Percentiles rank a stretch among this genome's conserved stretches.
These are phyloP conservation scores for Pichia californica DNA, from an alignment of 805 yeast species.

Conservation along the genomic window DNA sequence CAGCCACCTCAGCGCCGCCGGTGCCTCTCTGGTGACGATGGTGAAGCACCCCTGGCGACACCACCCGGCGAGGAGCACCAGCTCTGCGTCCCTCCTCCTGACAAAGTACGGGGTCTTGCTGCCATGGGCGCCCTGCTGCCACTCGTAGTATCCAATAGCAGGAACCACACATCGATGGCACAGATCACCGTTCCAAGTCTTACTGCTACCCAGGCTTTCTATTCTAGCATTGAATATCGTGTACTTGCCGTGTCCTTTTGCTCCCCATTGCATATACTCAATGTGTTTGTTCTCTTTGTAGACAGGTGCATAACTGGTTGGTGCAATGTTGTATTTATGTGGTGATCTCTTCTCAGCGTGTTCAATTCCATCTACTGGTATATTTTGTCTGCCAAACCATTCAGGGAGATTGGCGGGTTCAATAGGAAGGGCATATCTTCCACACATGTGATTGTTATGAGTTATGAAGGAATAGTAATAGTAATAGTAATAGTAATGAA, in stretches of 20 bases:
- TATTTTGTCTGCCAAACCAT: constrained; percentile 28
- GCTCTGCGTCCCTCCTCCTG: constrained; percentile 40
- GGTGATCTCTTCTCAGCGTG: constrained; percentile 19
- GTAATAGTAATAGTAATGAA: too few species aligned
- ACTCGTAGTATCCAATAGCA: constrained; percentile 80
- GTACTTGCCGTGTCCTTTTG: constrained; percentile 37
- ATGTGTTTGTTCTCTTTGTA: constrained; percentile 19
- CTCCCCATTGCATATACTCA: constrained; percentile 71
- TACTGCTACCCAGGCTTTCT: constrained; percentile 49
- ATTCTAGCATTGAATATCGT: constrained; percentile 68
- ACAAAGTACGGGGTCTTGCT: constrained; percentile 61
- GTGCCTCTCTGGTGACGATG: constrained; percentile 69
- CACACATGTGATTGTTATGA: too few species aligned
- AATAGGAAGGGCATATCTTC: constrained; percentile 29
- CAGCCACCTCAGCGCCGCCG: constrained; percentile 54
- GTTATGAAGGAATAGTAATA: too few species aligned
- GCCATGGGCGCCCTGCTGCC: constrained; percentile 37
- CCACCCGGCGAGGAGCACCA: constrained; percentile 65
- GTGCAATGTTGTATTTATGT: constrained; percentile 54
- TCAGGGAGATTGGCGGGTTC: constrained; percentile 38
- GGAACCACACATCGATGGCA: constrained; percentile 67
- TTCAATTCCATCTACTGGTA: constrained; percentile 22
- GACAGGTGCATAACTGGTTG: constrained; percentile 47
- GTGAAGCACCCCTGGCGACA: constrained; percentile 44
- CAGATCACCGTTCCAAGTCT: constrained; percentile 51